phyloP scores from a whole-genome alignment of 129 eudicot genomes.

The Artemisia argyi region DNA sequence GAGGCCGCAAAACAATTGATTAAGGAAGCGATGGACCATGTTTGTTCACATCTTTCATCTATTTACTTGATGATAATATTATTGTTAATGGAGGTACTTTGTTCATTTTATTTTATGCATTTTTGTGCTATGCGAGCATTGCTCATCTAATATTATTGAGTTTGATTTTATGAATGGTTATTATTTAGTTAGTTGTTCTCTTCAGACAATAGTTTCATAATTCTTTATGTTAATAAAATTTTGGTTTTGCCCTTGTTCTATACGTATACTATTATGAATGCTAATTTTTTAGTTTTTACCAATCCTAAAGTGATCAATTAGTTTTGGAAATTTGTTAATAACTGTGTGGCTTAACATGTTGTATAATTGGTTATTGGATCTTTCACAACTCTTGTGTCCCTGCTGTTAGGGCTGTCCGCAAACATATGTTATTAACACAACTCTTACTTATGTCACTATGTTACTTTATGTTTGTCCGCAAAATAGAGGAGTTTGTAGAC shows the following conservation, averaged over 20 bases:
- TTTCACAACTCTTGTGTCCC: background rate
- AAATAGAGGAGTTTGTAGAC: too few relatives aligned
- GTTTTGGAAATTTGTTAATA: background rate
- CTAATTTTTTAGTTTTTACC: background rate
- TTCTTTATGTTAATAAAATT: background rate
- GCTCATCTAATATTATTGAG: background rate
- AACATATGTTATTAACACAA: background rate
- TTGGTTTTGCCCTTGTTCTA: background rate
- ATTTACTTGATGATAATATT: background rate
- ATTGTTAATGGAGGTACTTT: background rate
- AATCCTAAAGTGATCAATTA: background rate
- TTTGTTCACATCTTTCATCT: constrained; percentile 37
- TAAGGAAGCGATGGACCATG: constrained; percentile 96
- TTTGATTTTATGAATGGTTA: background rate
- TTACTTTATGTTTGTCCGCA: too few relatives aligned
- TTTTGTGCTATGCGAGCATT: background rate
- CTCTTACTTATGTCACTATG: background rate
- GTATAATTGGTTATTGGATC: constrained; percentile 2
- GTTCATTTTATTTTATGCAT: background rate
- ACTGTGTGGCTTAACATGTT: background rate
- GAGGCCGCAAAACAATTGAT: constrained; percentile 87
- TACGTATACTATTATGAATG: too few relatives aligned
- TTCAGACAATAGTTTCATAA: background rate
- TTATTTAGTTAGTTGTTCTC: background rate
- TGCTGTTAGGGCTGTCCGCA: background rate